phyloP scores from a whole-genome alignment of 2,329 filamentous ascomycete genomes.

The Phyllachora maydis region DNA sequence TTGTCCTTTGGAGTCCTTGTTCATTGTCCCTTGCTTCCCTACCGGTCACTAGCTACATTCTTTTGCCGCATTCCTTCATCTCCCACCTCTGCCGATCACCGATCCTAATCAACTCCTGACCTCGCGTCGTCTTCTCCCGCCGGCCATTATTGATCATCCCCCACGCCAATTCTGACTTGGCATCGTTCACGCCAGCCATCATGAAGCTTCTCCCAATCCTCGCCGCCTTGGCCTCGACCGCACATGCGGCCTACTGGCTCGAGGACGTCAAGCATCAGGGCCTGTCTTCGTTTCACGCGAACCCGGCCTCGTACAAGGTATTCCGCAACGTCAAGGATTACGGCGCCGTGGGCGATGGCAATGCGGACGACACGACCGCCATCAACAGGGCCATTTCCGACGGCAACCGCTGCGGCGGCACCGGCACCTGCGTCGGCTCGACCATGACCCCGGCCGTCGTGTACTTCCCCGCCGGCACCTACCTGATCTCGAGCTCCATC shows the following conservation, averaged over 20 bases:
- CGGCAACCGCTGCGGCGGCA: slow-evolving; percentile 20
- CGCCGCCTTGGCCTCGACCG: slow-evolving; percentile 4
- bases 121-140: too few relatives aligned
- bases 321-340: slow-evolving; percentile 26
- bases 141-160: too few relatives aligned
- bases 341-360: slow-evolving; percentile 17
- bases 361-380: slow-evolving; percentile 31
- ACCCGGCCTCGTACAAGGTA: slow-evolving; percentile 19
- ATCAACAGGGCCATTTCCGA: slow-evolving; percentile 24
- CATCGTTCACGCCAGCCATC: too few relatives aligned
- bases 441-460: slow-evolving; percentile 9
- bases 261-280: slow-evolving; percentile 24
- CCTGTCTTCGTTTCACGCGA: slow-evolving; percentile 23
- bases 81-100: too few relatives aligned
- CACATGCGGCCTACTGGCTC: slow-evolving; percentile 16
- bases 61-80: too few relatives aligned
- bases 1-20: too few relatives aligned
- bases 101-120: too few relatives aligned
- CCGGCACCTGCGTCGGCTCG: slow-evolving; percentile 11
- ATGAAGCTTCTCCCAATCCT: slow-evolving; percentile 3
- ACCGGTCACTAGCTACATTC: too few relatives aligned
- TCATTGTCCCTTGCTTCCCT: too few relatives aligned
- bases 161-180: too few relatives aligned
- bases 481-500: slow-evolving; percentile 47
- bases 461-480: slow-evolving; percentile 25